phyloP scores from a whole-genome alignment of 495 filamentous ascomycete species.

The Viridothelium virens region DNA sequence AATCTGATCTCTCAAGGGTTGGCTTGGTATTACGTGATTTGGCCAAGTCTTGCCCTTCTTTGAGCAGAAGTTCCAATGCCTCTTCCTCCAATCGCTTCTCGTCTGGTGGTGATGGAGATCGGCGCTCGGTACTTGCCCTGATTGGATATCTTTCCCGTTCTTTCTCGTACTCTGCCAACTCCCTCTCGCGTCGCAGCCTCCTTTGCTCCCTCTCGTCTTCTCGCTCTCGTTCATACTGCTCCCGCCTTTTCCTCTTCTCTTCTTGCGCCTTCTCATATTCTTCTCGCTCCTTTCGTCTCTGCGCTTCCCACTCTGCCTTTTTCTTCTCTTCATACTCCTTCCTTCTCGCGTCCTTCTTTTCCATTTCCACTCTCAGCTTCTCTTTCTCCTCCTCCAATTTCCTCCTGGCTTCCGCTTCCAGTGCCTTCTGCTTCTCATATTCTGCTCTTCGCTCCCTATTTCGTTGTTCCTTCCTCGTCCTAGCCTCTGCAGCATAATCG shows the following conservation, averaged over 20 bases:
- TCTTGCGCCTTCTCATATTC: slow-evolving; percentile 20
- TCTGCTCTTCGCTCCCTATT: slow-evolving; percentile 59
- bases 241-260: slow-evolving; percentile 8
- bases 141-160: slow-evolving; percentile 25
- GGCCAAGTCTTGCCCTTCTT: slow-evolving; percentile 54
- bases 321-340: slow-evolving; percentile 20
- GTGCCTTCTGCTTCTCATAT: slow-evolving; percentile 51
- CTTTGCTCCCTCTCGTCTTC: slow-evolving; percentile 23
- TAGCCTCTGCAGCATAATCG: slow-evolving; percentile 67
- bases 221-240: slow-evolving; percentile 21
- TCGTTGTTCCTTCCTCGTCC: slow-evolving; percentile 55
- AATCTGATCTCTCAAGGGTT: slow-evolving; percentile 47
- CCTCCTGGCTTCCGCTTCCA: slow-evolving; percentile 56
- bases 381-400: slow-evolving; percentile 22
- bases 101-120: slow-evolving; percentile 1
- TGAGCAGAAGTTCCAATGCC: slow-evolving; percentile 31
- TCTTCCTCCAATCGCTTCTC: slow-evolving; percentile 35
- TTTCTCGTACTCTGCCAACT: slow-evolving; percentile 16
- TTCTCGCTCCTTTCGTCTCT: slow-evolving; percentile 19
- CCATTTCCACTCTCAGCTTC: slow-evolving; percentile 16
- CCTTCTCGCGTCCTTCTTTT: slow-evolving; percentile 16
- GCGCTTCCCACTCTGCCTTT: background rate
- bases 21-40: slow-evolving; percentile 46
- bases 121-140: background rate
- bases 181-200: slow-evolving; percentile 6